Evolutionary conservation across 2,329 filamentous ascomycete genomes (phyloP).

Genomic region (Beauveria pseudobassiana): DNA sequence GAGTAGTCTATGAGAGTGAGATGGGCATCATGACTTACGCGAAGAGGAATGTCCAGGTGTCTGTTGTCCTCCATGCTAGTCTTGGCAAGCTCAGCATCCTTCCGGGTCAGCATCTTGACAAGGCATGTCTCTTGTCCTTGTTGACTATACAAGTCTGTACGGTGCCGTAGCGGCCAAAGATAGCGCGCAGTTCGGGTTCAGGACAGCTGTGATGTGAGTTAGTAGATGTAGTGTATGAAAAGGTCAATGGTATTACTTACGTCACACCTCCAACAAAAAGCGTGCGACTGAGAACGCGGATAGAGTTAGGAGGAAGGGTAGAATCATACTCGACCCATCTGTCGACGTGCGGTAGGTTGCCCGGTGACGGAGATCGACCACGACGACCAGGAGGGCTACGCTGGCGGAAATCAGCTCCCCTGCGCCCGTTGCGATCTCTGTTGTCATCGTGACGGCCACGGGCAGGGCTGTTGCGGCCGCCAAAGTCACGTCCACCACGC

Average conservation of each 20-base stretch:
- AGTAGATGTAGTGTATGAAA: conserved; percentile 13
- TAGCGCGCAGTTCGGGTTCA: conserved; percentile 70
- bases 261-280: conserved; percentile 95
- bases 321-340: conserved; percentile 80
- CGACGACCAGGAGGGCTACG: conserved; percentile 71
- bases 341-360: conserved; percentile 23
- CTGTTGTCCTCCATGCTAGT: conserved; percentile 78
- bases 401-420: conserved; percentile 71
- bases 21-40: conserved; percentile 42
- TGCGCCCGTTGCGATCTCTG: conserved; percentile 41
- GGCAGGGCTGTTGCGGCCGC: conserved; percentile 57
- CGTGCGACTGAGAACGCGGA: conserved; percentile 91
- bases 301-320: conserved; percentile 64
- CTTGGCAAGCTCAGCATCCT: conserved; percentile 77
- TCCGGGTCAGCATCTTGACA: conserved; percentile 93
- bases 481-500: conserved; percentile 55
- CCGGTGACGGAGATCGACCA: conserved; percentile 50
- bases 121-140: conserved; percentile 94
- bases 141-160: conserved; percentile 99
- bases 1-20: conserved; percentile 13
- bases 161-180: conserved; percentile 75
- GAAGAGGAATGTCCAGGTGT: conserved; percentile 63
- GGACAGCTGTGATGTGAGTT: conserved; percentile 47
- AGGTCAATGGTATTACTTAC: conserved; percentile 40
- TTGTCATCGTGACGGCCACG: conserved; percentile 50